Evolutionary conservation across 2,329 filamentous ascomycete genomes (phyloP), one percentile per base, ranked within the genome.

Genomic region (Juglanconis juglandina): DNA sequence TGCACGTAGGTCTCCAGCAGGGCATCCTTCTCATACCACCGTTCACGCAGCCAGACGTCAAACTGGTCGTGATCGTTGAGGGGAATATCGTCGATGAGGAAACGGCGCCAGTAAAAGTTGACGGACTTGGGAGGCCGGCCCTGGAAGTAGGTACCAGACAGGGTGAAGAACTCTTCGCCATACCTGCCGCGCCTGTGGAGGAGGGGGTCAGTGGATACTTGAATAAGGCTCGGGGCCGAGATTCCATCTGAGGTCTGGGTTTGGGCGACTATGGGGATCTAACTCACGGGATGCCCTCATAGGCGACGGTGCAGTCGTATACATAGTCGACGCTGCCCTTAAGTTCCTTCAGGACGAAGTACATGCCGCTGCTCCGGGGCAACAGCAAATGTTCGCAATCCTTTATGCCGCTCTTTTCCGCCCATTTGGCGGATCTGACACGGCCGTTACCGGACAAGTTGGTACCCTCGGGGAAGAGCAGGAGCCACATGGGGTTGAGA

Each of bases 21-120:
- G 35, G 86, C 85, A 68, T 99, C 94, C 73, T 99, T 99, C 72
- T 96, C 92, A 54, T 88, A 85, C 95, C 95, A 99, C 49, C 92
- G 84, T 59, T 91, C 87, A 37, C 87, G 83, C 34, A 98, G 80
- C 95, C 95, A 99, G 3, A 81, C 69, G 60, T 96, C 92, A 69
- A 99, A 99, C 6, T 83, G 79, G 46, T 89, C 83, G 14, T 83
- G 81, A 66, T 88, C 85, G 37, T 92, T 82, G 9, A 96, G 82
- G 0, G 94, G 94, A 48, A 99, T 96, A 24, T 92, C 87, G 30
- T 83, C 82, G 13, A 97, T 72, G 39, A 85, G 84, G 75, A 96
- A 97, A 9, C 92, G 87, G 56, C 95, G 87, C 92, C 94, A 99
- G 75, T 96, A 90, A 79, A 98, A 93, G 75, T 97, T 98, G 69